Evolutionary conservation across 371 early-diverging fungal genomes (phyloP), one percentile per base, ranked within the genome.

Genomic region (Mortierella sp.): DNA sequence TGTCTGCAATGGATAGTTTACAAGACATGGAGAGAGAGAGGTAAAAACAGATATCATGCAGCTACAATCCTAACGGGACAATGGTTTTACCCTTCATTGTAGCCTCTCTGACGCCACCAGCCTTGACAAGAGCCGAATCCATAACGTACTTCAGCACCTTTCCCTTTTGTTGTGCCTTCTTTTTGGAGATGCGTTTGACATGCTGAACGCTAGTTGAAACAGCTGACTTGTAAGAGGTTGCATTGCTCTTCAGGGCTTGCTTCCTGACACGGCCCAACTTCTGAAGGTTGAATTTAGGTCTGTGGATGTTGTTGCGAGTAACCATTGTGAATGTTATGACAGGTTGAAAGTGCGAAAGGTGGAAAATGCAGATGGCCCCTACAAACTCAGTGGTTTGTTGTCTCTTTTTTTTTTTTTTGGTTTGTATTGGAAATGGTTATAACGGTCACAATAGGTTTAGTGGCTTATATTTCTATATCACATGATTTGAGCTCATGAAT

Each of bases 201-300:
- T 81, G 81, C 70, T 81, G 75, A 35, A 81, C 66, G 76, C 55
- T 72, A 61, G 81, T 75, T 16, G 81, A 81, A 69, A 70, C 66
- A n/a, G 70, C 59, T 16, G 81, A 75, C 69, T 81, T 81, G 70
- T 72, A 66, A 9, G 81, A 75, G 10, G 81, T 75, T 24, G 75
- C 28, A 64, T 81, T 81, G 4, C 66, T 62, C 68, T 81, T 81
- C 64, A 81, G 39, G 5, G 81, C 81, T 62, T 81, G 81, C 69
- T 81, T 81, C 72, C 81, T 72, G 70, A 81, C 81, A 62, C 81
- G 75, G 4, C 76, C 76, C 45, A 81, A 61, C 81, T 81, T 81
- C 64, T 81, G 75, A 12, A 81, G 66, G 71, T 81, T 81, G 62
- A 69, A 69, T 67, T 81, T 81, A 57, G 81, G 81, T 62, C 81